These are phyloP conservation scores for Phlebiopsis gigantea DNA, from an alignment of 768 basidiomycete species.

Conservation along the genomic window DNA sequence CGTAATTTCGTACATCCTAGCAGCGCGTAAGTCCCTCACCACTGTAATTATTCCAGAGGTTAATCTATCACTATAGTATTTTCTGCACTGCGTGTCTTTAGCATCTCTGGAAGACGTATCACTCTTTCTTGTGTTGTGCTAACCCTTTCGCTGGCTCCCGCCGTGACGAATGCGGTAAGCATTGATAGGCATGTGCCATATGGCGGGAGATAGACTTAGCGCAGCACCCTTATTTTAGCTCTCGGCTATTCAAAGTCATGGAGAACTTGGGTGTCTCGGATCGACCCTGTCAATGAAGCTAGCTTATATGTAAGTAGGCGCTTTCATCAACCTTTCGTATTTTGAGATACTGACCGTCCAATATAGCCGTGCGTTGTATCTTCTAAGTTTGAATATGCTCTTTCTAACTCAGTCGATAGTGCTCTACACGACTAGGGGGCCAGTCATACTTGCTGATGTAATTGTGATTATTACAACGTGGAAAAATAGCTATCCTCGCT, in stretches of 20 bases:
- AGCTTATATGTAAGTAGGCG: no score
- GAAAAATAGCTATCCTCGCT: background rate
- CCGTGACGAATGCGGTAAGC: background rate
- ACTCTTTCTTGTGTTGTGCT: background rate
- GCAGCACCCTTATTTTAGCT: background rate
- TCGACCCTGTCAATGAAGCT: no score
- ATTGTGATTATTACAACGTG: background rate
- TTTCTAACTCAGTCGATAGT: background rate
- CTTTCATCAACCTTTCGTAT: no score
- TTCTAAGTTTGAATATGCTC: background rate
- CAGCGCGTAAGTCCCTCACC: background rate
- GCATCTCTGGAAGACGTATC: background rate
- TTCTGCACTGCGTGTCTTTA: background rate
- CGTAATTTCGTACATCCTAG: background rate
- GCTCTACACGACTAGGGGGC: background rate
- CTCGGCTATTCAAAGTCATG: background rate
- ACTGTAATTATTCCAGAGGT: background rate
- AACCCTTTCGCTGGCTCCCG: background rate
- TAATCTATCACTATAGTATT: background rate
- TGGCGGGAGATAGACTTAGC: no score
- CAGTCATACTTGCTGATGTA: background rate
- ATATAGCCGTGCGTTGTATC: no score
- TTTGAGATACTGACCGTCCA: no score
- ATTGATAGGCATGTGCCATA: no score
- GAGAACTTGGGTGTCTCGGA: background rate